Percentiles rank a stretch among this genome's conserved stretches.
These are phyloP conservation scores for Alternaria triticina DNA, from an alignment of 2,329 filamentous ascomycete species.

Conservation along the genomic window DNA sequence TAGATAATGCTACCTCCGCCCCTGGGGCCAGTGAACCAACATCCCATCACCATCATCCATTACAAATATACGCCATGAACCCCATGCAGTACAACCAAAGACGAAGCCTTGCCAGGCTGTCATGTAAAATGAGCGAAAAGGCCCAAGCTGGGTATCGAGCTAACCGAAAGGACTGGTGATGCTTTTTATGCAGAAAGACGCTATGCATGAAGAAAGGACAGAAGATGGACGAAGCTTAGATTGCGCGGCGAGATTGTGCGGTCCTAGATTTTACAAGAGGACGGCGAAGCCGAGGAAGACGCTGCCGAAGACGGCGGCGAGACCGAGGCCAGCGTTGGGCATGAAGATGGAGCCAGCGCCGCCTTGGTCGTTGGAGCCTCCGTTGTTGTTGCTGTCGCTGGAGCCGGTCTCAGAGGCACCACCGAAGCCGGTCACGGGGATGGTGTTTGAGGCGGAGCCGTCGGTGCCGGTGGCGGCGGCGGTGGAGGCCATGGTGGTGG, in stretches of 20 bases:
- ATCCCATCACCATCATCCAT: not conserved
- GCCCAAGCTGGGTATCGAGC: slow-evolving; percentile 15
- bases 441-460: slow-evolving; percentile 31
- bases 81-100: not conserved
- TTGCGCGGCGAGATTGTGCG: not conserved
- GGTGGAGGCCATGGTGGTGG: slow-evolving; percentile 54
- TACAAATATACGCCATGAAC: not conserved
- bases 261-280: slow-evolving; percentile 35
- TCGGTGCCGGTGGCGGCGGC: slow-evolving; percentile 41
- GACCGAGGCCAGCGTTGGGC: slow-evolving; percentile 62
- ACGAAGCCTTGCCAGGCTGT: slow-evolving; percentile 4
- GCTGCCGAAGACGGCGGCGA: slow-evolving; percentile 60
- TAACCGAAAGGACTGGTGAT: slow-evolving; percentile 10
- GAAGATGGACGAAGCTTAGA: slow-evolving; percentile 3
- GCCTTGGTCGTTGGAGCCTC: slow-evolving; percentile 22
- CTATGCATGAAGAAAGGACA: slow-evolving; percentile 21
- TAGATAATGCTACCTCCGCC: not conserved
- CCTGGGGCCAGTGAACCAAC: not conserved
- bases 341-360: slow-evolving; percentile 54
- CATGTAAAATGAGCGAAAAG: slow-evolving; percentile 16
- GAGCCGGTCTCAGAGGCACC: slow-evolving; percentile 25
- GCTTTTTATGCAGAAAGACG: slow-evolving; percentile 5
- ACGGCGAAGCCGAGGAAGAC: slow-evolving; percentile 65
- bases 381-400: slow-evolving; percentile 15
- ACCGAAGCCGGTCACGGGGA: slow-evolving; percentile 43